A percentile compares a stretch with the other conserved stretches of the same genome.
These are phyloP conservation scores for Cyamopsis tetragonoloba DNA, from an alignment of 306 rosid genomes.

Conservation along the genomic window DNA sequence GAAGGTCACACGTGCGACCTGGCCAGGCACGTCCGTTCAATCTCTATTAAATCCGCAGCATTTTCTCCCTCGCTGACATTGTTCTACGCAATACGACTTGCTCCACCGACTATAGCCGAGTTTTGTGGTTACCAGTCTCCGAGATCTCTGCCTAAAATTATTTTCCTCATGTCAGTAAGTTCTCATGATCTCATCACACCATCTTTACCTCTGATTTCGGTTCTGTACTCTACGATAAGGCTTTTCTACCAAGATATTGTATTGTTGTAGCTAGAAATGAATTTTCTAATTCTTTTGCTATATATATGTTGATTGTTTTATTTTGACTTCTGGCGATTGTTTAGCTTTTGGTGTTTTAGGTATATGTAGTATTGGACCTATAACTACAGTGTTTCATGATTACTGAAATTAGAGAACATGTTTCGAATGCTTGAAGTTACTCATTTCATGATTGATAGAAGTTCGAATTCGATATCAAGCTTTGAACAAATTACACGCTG, in stretches of 20 bases:
- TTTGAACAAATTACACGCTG: not conserved
- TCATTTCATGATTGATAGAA: not conserved
- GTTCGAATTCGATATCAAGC: not conserved
- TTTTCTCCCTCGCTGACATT: not conserved
- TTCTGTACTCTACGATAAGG: not conserved
- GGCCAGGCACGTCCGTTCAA: constrained; percentile 10
- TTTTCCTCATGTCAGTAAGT: constrained; percentile 48
- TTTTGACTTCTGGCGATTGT: not conserved
- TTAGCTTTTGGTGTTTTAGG: constrained; percentile 14
- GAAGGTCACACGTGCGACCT: constrained; percentile 28
- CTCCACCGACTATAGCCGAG: constrained; percentile 8
- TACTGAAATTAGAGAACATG: not conserved
- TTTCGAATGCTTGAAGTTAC: not conserved
- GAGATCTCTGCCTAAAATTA: not conserved
- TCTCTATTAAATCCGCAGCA: not conserved
- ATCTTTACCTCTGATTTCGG: not conserved
- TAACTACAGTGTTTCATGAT: not conserved
- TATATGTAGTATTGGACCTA: not conserved
- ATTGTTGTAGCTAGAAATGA: not conserved
- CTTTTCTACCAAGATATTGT: not conserved
- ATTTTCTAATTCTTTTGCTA: not conserved
- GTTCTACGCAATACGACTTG: not conserved
- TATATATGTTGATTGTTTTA: not conserved
- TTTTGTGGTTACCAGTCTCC: constrained; percentile 2
- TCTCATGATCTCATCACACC: constrained; percentile 12